Conservation (phyloP, 805 yeast genomes). For the Candida argentea region DNA sequence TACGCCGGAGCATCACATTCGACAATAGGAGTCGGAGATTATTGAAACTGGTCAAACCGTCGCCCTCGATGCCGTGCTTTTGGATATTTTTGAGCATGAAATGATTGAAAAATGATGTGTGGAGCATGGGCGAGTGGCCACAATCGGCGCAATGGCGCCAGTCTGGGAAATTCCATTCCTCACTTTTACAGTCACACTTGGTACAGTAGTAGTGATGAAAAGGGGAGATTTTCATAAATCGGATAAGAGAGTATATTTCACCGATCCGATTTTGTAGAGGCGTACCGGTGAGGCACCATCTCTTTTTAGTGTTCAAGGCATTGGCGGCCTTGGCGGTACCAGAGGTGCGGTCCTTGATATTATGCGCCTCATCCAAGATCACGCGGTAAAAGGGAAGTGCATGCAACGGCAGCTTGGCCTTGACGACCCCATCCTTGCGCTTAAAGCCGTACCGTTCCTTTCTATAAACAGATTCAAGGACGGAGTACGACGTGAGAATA, state of each 20-base stretch:
- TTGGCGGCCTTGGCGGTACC: conserved; percentile 93
- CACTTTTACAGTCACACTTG: conserved; percentile 77
- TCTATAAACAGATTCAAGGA: conserved; percentile 76
- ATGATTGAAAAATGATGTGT: conserved; percentile 91
- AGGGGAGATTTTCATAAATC: conserved; percentile 78
- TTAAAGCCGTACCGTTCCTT: conserved; percentile 78
- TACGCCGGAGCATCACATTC: conserved; percentile 85
- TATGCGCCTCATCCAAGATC: conserved; percentile 93
- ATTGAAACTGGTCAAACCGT: conserved; percentile 67
- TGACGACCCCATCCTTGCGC: conserved; percentile 58
- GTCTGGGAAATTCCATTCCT: conserved; percentile 78
- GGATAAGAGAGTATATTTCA: conserved; percentile 84
- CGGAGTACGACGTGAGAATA: conserved; percentile 85
- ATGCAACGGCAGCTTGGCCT: conserved; percentile 71
- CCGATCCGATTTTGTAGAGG: conserved; percentile 96
- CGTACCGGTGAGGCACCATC: conserved; percentile 94
- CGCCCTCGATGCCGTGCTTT: conserved; percentile 71
- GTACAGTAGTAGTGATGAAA: conserved; percentile 87
- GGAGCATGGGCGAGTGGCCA: conserved; percentile 91
- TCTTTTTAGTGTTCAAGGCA: conserved; percentile 53
- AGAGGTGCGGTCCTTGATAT: conserved; percentile 88
- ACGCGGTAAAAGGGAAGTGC: conserved; percentile 71
- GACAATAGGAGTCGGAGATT: conserved; percentile 65
- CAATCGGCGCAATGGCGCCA: conserved; percentile 78
- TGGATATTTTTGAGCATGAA: conserved; percentile 92